Percentiles rank a stretch among this genome's conserved stretches.
These are phyloP conservation scores for Calocybe indica DNA, from an alignment of 768 basidiomycete genomes.

Conservation along the genomic window DNA sequence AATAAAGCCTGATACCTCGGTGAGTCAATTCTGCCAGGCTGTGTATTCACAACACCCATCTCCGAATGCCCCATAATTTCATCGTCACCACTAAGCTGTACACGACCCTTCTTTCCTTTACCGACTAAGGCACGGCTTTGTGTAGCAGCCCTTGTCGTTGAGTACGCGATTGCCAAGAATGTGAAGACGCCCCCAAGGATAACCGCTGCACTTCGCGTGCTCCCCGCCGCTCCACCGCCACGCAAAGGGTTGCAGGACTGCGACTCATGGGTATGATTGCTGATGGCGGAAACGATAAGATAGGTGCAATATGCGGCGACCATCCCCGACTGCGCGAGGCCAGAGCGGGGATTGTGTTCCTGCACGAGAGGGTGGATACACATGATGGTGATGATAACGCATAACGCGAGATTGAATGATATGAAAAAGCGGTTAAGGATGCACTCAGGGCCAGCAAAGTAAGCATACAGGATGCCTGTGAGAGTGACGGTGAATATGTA, in stretches of 20 bases:
- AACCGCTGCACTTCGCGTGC: constrained; percentile 80
- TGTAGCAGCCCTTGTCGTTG: constrained; percentile 92
- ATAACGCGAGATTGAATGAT: constrained; percentile 84
- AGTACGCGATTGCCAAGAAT: constrained; percentile 97
- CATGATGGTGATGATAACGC: constrained; percentile 71
- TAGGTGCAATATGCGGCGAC: constrained; percentile 98
- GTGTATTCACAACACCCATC: constrained; percentile 70
- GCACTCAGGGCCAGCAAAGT: constrained; percentile 85
- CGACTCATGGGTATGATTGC: constrained; percentile 77
- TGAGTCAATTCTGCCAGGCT: constrained; percentile 78
- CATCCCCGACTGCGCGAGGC: constrained; percentile 93
- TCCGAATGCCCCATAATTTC: constrained; percentile 56
- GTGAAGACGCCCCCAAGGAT: constrained; percentile 92
- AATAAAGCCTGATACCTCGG: constrained; percentile 91
- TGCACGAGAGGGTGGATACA: constrained; percentile 85
- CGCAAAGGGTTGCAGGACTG: constrained; percentile 85
- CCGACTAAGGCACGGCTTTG: constrained; percentile 89
- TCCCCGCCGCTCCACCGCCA: constrained; percentile 43
- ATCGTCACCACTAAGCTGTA: constrained; percentile 56
- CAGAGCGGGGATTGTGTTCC: constrained; percentile 89
- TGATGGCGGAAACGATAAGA: constrained; percentile 88
- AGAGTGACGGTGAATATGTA: constrained; percentile 81
- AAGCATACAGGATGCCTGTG: constrained; percentile 85
- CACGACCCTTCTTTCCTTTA: constrained; percentile 53
- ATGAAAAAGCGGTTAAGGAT: constrained; percentile 96